Evolutionary conservation across 495 filamentous ascomycete species (phyloP).

Genomic region (Aspergillus nidulans): DNA sequence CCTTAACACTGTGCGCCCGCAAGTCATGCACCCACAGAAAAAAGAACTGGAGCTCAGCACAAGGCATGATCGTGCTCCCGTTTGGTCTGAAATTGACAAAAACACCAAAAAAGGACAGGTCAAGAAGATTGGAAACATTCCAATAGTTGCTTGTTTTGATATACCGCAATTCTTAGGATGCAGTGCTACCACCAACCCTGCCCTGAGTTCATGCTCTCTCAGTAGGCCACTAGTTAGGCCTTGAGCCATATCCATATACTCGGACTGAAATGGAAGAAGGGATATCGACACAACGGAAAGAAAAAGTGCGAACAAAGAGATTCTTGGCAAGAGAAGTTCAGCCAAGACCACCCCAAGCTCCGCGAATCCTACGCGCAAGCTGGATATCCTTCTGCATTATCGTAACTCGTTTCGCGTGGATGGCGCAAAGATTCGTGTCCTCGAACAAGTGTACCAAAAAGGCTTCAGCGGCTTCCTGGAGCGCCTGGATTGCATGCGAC

Average conservation of each 20-base stretch:
- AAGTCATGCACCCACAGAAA: slow-evolving; percentile 3
- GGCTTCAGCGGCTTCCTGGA: slow-evolving; percentile 90
- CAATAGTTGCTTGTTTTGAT: neutral
- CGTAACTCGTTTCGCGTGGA: slow-evolving; percentile 93
- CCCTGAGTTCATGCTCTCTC: neutral
- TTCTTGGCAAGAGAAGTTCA: slow-evolving; percentile 20
- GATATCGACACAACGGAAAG: neutral
- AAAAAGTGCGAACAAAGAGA: slow-evolving; percentile 7
- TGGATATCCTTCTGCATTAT: slow-evolving; percentile 98
- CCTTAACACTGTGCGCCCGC: slow-evolving; percentile 13
- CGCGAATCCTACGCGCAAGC: slow-evolving; percentile 77
- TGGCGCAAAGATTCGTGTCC: slow-evolving; percentile 90
- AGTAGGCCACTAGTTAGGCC: too few relatives aligned
- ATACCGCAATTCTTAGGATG: neutral
- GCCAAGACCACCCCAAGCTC: slow-evolving; percentile 61
- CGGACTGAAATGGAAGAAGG: neutral
- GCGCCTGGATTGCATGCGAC: slow-evolving; percentile 79
- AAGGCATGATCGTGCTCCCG: neutral
- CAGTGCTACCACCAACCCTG: neutral
- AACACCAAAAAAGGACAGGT: slow-evolving; percentile 4
- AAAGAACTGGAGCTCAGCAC: neutral
- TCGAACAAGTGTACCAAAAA: slow-evolving; percentile 94
- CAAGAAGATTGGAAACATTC: neutral
- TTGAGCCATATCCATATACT: neutral
- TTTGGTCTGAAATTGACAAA: neutral